Evolutionary conservation across 805 yeast genomes (phyloP).

Genomic region (Wickerhamia fluorescens): DNA sequence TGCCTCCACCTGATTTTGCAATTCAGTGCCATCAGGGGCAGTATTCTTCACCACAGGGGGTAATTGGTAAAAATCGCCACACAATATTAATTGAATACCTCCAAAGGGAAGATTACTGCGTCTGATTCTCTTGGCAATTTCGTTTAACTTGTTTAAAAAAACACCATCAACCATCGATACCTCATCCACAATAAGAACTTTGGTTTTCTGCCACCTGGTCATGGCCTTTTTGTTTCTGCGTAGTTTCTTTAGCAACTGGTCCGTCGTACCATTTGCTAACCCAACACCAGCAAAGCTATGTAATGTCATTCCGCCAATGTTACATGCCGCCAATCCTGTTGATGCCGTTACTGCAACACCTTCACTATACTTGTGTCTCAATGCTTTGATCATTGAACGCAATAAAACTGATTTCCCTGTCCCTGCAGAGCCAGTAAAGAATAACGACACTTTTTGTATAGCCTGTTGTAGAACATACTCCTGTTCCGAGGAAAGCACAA

Average conservation of each 20-base stretch:
- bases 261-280: slow-evolving; percentile 49
- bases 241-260: slow-evolving; percentile 43
- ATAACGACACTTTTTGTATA: slow-evolving; percentile 57
- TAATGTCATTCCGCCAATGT: slow-evolving; percentile 71
- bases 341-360: slow-evolving; percentile 75
- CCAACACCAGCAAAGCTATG: slow-evolving; percentile 80
- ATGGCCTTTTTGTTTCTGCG: slow-evolving; percentile 43
- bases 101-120: slow-evolving; percentile 57
- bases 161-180: slow-evolving; percentile 74
- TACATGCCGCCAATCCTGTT: slow-evolving; percentile 79
- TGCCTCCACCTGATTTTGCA: slow-evolving; percentile 11
- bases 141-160: slow-evolving; percentile 56
- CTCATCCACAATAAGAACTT: slow-evolving; percentile 69
- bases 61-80: slow-evolving; percentile 78
- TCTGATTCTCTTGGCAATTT: slow-evolving; percentile 48
- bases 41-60: slow-evolving; percentile 57
- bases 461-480: slow-evolving; percentile 59
- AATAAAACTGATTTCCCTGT: slow-evolving; percentile 94
- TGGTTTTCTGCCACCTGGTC: slow-evolving; percentile 48
- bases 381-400: slow-evolving; percentile 48
- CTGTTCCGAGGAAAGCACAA: slow-evolving; percentile 48
- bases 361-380: slow-evolving; percentile 38
- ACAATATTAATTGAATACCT: slow-evolving; percentile 66
- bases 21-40: slow-evolving; percentile 20
- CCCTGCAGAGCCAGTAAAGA: slow-evolving; percentile 97